These are phyloP conservation scores for Dichotomocladium elegans DNA, from an alignment of 371 early-diverging fungal species.

Conservation along the genomic window DNA sequence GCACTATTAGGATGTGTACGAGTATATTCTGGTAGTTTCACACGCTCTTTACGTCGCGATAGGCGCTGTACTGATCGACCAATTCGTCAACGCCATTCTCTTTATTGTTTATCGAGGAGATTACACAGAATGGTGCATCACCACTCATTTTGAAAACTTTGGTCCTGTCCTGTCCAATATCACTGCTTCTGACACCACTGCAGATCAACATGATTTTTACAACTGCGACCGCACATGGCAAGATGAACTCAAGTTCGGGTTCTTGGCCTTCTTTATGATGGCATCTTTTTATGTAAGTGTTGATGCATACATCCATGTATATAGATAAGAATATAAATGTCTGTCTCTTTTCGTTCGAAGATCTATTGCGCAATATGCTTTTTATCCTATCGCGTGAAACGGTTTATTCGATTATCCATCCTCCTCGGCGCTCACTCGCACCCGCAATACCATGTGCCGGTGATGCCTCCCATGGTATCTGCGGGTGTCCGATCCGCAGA, in stretches of 20 bases:
- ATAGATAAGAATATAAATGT: not conserved
- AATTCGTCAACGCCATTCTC: conserved; percentile 15
- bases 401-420: conserved; percentile 2
- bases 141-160: not conserved
- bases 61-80: conserved; percentile 14
- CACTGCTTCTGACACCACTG: not conserved
- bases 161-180: not conserved
- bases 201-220: conserved; percentile 11
- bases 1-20: not conserved
- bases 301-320: not conserved
- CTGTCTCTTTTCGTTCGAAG: conserved; percentile 2
- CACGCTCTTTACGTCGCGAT: conserved; percentile 7
- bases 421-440: too few species aligned
- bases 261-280: conserved; percentile 17
- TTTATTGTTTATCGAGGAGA: conserved; percentile 11
- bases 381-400: conserved; percentile 14
- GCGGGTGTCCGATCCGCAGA: too few species aligned
- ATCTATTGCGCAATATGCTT: conserved; percentile 19
- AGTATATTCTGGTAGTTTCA: not conserved
- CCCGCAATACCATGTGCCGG: too few species aligned
- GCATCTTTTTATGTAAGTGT: conserved; percentile 17
- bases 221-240: conserved; percentile 22
- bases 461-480: too few species aligned
- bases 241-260: conserved; percentile 20
- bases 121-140: conserved; percentile 13